These are phyloP conservation scores for Leptosphaerulina australis DNA, from an alignment of 2,329 filamentous ascomycete genomes.

Conservation along the genomic window DNA sequence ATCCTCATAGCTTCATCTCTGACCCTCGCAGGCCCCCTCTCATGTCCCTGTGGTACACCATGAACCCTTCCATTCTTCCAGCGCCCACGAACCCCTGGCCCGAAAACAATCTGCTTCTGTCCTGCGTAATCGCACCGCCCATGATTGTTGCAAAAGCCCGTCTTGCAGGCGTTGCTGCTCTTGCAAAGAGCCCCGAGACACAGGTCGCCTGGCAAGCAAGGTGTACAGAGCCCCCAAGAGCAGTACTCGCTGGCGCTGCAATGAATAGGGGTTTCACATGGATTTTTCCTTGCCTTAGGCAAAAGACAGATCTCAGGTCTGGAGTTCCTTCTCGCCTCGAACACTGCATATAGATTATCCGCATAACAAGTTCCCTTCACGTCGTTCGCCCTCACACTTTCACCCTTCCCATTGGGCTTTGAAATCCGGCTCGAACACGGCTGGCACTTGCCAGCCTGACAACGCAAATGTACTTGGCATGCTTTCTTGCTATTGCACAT, in stretches of 20 bases:
- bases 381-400: background rate
- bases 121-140: constrained; percentile 39
- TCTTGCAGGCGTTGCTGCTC: constrained; percentile 40
- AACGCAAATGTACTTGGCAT: constrained; percentile 38
- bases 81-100: constrained; percentile 28
- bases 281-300: background rate
- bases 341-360: too few relatives aligned
- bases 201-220: background rate
- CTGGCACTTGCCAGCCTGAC: constrained; percentile 30
- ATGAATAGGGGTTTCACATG: background rate
- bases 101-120: constrained; percentile 27
- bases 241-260: background rate
- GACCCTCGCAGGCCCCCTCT: constrained; percentile 39
- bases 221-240: background rate
- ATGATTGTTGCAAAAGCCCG: constrained; percentile 39
- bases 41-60: constrained; percentile 29
- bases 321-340: too few relatives aligned
- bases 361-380: background rate
- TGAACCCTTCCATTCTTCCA: constrained; percentile 25
- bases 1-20: constrained; percentile 39
- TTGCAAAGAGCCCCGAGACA: constrained; percentile 26
- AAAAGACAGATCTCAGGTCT: background rate
- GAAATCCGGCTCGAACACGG: constrained; percentile 18
- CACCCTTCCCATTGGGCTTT: background rate
- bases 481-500: constrained; percentile 36